These are phyloP conservation scores for Serendipita sp. DNA, from an alignment of 1,284 basidiomycete genomes.

Conservation along the genomic window DNA sequence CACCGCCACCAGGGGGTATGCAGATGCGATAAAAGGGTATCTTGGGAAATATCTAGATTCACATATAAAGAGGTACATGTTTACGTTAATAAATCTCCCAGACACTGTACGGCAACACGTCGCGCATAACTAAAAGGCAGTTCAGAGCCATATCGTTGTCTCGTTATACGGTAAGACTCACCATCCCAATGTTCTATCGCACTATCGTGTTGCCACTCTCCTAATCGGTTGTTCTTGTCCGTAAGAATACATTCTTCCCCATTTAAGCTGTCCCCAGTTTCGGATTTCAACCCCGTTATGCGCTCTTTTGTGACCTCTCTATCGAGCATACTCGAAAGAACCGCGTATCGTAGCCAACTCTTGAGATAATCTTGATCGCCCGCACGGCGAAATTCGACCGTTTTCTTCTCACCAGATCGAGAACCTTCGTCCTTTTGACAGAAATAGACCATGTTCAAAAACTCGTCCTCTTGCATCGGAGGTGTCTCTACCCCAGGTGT, in stretches of 20 bases:
- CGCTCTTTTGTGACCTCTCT: conserved; percentile 41
- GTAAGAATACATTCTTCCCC: conserved; percentile 36
- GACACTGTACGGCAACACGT: conserved; percentile 13
- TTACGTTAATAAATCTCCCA: conserved; percentile 14
- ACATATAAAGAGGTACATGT: conserved; percentile 22
- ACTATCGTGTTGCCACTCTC: conserved; percentile 43
- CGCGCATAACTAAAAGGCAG: conserved; percentile 24
- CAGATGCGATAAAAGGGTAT: not conserved
- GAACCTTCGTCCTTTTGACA: conserved; percentile 24
- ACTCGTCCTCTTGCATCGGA: conserved; percentile 35
- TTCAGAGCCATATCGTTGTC: not conserved
- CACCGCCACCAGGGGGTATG: not conserved
- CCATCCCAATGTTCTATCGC: conserved; percentile 63
- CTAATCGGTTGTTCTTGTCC: conserved; percentile 45
- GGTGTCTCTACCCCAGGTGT: conserved; percentile 19
- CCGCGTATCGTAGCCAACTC: conserved; percentile 45
- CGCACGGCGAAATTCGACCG: conserved; percentile 52
- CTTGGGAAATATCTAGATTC: not conserved
- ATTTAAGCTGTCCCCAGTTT: conserved; percentile 22
- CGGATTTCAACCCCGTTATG: conserved; percentile 25
- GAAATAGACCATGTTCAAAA: conserved; percentile 54
- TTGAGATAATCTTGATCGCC: conserved; percentile 43
- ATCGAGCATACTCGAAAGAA: conserved; percentile 27
- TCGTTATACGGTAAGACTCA: conserved; percentile 25
- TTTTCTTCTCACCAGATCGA: conserved; percentile 34